Percentiles rank a stretch among this genome's conserved stretches.
Conservation (phyloP, 257 asterid species). For the Eucommia ulmoides region DNA sequence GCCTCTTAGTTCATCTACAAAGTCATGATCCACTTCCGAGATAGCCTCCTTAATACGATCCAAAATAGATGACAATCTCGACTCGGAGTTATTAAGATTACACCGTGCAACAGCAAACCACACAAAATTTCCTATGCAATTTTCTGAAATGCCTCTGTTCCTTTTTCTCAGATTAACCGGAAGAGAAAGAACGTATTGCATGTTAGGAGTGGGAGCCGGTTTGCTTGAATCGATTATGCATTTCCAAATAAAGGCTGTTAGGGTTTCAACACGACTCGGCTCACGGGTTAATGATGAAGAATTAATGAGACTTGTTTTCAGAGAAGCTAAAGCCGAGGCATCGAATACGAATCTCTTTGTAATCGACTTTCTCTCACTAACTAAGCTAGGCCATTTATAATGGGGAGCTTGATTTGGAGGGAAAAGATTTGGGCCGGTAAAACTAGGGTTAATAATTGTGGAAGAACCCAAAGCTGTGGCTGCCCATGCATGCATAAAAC, state of each 20-base stretch:
- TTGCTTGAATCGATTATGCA: slow-evolving; percentile 21
- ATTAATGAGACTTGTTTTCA: slow-evolving; percentile 19
- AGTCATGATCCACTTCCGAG: slow-evolving; percentile 25
- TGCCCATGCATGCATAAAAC: slow-evolving; percentile 54
- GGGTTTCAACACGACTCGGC: slow-evolving; percentile 45
- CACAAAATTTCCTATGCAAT: slow-evolving; percentile 24
- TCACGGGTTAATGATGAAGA: not conserved
- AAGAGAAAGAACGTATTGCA: slow-evolving; percentile 42
- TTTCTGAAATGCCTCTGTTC: slow-evolving; percentile 19
- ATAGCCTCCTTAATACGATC: slow-evolving; percentile 24
- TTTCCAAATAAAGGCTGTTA: slow-evolving; percentile 67
- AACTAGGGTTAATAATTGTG: slow-evolving; percentile 19
- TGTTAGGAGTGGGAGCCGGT: slow-evolving; percentile 6
- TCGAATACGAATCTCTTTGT: slow-evolving; percentile 54
- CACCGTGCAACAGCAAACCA: slow-evolving; percentile 47
- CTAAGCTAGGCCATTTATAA: slow-evolving; percentile 44
- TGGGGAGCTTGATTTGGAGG: slow-evolving; percentile 38
- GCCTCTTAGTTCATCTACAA: slow-evolving; percentile 28
- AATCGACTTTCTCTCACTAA: slow-evolving; percentile 40
- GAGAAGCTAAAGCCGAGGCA: slow-evolving; percentile 19
- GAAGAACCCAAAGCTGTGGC: slow-evolving; percentile 12
- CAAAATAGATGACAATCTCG: slow-evolving; percentile 18
- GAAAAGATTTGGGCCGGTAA: slow-evolving; percentile 16
- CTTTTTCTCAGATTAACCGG: slow-evolving; percentile 47
- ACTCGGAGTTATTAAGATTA: not conserved